These are phyloP conservation scores for Scytalidium lignicola DNA, from an alignment of 2,329 filamentous ascomycete genomes.

Conservation along the genomic window DNA sequence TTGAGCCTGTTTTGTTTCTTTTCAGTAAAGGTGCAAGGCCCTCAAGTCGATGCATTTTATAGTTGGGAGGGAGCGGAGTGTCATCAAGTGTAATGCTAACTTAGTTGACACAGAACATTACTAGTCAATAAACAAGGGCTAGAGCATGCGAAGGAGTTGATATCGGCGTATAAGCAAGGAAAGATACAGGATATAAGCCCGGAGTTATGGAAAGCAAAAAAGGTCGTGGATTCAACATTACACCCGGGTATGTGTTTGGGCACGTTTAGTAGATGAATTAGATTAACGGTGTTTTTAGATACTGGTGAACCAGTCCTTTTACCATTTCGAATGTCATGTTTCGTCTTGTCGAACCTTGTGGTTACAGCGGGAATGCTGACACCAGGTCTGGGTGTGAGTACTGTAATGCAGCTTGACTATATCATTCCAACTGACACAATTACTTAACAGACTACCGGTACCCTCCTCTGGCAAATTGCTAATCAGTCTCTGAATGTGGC, in stretches of 20 bases:
- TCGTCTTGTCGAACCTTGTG: slow-evolving; percentile 86
- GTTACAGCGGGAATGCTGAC: slow-evolving; percentile 97
- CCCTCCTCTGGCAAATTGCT: slow-evolving; percentile 87
- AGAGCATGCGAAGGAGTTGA: slow-evolving; percentile 76
- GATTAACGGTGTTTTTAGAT: slow-evolving; percentile 48
- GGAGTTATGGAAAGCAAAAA: slow-evolving; percentile 92
- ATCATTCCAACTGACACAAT: slow-evolving; percentile 2
- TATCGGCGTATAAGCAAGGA: slow-evolving; percentile 83
- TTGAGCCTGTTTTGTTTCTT: slow-evolving; percentile 13
- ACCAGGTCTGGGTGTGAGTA: slow-evolving; percentile 67
- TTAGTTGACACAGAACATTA: slow-evolving; percentile 61
- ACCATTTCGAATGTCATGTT: slow-evolving; percentile 96
- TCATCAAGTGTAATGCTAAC: slow-evolving; percentile 12
- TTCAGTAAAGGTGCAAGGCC: slow-evolving; percentile 17
- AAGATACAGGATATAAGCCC: slow-evolving; percentile 76
- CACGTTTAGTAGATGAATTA: neutral
- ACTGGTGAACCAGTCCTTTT: slow-evolving; percentile 88
- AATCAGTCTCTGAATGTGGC: slow-evolving; percentile 98
- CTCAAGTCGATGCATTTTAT: neutral
- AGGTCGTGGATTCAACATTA: slow-evolving; percentile 91
- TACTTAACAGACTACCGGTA: slow-evolving; percentile 63
- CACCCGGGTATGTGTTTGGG: slow-evolving; percentile 68
- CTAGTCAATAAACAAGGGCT: slow-evolving; percentile 74
- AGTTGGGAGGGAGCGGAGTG: neutral
- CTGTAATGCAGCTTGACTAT: neutral